phyloP scores from a whole-genome alignment of 768 basidiomycete species.

The Cystobasidium ongulense region DNA sequence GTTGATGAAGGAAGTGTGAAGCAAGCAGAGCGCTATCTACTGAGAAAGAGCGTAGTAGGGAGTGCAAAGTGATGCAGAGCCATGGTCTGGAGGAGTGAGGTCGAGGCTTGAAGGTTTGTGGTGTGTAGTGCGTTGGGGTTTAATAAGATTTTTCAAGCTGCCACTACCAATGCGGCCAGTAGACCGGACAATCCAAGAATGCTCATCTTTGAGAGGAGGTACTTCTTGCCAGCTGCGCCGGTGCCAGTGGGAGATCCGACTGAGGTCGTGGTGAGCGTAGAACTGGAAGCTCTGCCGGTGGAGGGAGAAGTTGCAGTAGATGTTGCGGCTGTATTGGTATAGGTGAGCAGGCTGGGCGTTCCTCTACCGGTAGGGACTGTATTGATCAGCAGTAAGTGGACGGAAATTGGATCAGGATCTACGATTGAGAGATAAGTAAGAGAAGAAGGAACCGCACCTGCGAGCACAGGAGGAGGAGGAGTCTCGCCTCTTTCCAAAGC shows the following conservation, averaged over 20 bases:
- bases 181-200: neutral
- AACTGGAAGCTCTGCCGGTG: neutral
- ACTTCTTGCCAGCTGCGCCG: neutral
- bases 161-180: neutral
- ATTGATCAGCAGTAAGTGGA: too few species aligned
- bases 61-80: too few species aligned
- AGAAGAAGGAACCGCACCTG: neutral
- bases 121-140: too few species aligned
- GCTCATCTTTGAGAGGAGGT: neutral
- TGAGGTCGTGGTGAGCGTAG: neutral
- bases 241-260: neutral
- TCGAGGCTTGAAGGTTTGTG: too few species aligned
- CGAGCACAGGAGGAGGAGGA: neutral
- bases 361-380: neutral
- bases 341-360: neutral
- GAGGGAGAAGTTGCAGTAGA: neutral
- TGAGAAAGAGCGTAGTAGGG: too few species aligned
- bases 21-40: too few species aligned
- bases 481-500: conserved; percentile 4
- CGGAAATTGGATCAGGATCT: too few species aligned
- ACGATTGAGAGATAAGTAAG: neutral
- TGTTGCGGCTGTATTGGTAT: neutral
- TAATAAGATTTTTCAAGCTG: neutral
- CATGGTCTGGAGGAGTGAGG: too few species aligned
- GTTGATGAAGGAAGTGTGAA: too few species aligned